Evolutionary conservation across 2,329 filamentous ascomycete genomes (phyloP), one percentile per base, ranked within the genome.

Genomic region (Sporothrix curviconia): DNA sequence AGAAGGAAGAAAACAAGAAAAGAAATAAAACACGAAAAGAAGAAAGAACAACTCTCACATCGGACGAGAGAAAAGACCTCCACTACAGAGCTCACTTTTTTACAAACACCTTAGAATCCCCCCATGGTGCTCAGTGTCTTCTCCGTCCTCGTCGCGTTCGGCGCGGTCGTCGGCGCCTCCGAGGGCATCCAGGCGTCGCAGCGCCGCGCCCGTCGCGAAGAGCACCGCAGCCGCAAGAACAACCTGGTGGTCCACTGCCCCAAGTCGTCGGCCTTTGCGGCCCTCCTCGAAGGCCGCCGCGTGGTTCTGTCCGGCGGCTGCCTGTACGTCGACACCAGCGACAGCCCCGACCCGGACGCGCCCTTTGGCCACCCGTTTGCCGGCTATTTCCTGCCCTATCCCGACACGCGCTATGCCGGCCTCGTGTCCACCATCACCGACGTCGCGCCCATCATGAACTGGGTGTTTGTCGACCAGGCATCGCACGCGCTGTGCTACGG

Each of bases 321-420:
- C 69, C 65, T 80, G 12, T 79, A 77, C 61, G 73, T 80, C 19
- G 78, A 78, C 54, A 77, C 73, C 11, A 70, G 66, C 39, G 75
- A 72, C 17, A 71, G 67, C 39, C 56, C 62, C 54, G 60, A 66
- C 34, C 64, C 59, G 46, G 64, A 63, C 54, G 60, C 65, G 54
- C 65, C 61, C 1, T 68, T 70, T 52, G 75, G 78, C 3, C 78
- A 83, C 64, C 74, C 76, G 0, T 83, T 81, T 63, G 73, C 78
- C 3, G 80, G 80, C 25, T 83, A 84, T 63, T 83, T 75, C 61
- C 69, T 83, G 22, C 79, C 80, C 1, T 83, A 82, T 61, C 80
- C 80, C 3, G 80, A 80, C n/a, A 61, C 71, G n/a, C 59, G 67
- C 25, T 71, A 74, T 43, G 71, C 76, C 37, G 76, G 76, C 4